Evolutionary conservation across 257 asterid genomes (phyloP), one percentile per base, ranked within the genome.

Genomic region (Solanum corneliomulleri): DNA sequence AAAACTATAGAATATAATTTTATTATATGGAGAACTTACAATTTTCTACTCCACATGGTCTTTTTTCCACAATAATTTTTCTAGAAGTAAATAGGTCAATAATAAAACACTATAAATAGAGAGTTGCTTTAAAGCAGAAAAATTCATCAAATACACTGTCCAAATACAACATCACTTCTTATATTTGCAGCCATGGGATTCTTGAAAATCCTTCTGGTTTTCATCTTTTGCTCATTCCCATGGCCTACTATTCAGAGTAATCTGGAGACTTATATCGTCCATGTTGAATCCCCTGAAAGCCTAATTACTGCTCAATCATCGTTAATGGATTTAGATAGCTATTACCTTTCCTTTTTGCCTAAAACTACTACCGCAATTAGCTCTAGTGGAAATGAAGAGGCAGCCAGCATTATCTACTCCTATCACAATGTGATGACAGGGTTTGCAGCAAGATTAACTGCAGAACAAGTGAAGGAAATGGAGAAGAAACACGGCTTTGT

Each of bases 201-300:
- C 83, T 77, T 42, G n/a, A 77, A 41, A 42, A 74, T 74, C 52
- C 31, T 74, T 74, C 20, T 37, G 8, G 10, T 74, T 74, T 37
- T 41, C 31, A 10, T 39, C 27, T 6, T 74, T 39, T 74, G 52
- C 1, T 74, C 82, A 21, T 39, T 37, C 52, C 82, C 49, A 11
- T 74, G 31, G 82, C 52, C 52, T 21, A 74, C 11, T 21, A 10
- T 37, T 2, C 45, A 86, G 21, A 86, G 21, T 62, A 45, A 49
- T 27, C 62, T 85, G 27, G 86, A 92, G 49, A 91, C 88, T 21
- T 92, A 92, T 20, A 89, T 92, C 18, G 93, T 92, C 76, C 93
- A 78, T 31, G 88, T 91, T 31, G 89, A 88, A 25, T 15, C 27
- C 33, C 91, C 91, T 2, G 86, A 76, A 23, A 25, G 1, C 25